Evolutionary conservation across 2,329 filamentous ascomycete species (phyloP).

Genomic region (Arthroderma sp.): DNA sequence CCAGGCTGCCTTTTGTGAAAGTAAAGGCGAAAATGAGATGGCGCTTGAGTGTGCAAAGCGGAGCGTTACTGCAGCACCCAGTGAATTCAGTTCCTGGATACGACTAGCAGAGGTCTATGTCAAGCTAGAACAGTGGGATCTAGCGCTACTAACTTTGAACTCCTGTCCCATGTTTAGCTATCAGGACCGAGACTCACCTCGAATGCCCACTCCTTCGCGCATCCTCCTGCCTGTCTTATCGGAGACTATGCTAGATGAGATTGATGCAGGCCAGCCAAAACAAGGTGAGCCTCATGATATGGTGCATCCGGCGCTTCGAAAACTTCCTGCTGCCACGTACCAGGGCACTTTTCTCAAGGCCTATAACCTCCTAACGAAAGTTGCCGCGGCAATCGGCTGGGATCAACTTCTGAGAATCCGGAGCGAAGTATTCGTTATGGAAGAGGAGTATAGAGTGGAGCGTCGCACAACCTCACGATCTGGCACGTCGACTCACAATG

Average conservation of each 20-base stretch:
- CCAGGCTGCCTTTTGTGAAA: constrained; percentile 80
- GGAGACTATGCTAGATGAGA: constrained; percentile 87
- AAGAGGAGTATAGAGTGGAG: constrained; percentile 92
- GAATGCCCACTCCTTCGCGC: constrained; percentile 85
- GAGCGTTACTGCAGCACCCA: constrained; percentile 86
- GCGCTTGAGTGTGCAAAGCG: constrained; percentile 88
- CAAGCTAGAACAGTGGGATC: constrained; percentile 87
- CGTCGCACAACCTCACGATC: constrained; percentile 29
- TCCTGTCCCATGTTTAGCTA: constrained; percentile 99
- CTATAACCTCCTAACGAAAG: constrained; percentile 85
- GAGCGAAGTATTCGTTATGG: constrained; percentile 98
- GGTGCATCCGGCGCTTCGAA: constrained; percentile 74
- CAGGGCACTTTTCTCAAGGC: constrained; percentile 93
- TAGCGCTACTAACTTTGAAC: constrained; percentile 87
- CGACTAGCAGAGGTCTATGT: constrained; percentile 88
- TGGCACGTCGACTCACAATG: constrained; percentile 47
- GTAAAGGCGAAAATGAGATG: constrained; percentile 75
- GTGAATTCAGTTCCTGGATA: constrained; percentile 95
- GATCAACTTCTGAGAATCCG: constrained; percentile 88
- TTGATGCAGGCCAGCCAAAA: constrained; percentile 67
- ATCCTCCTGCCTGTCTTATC: constrained; percentile 75
- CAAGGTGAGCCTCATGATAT: constrained; percentile 69
- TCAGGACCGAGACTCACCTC: constrained; percentile 89
- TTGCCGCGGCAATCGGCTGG: constrained; percentile 95
- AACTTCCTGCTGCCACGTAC: constrained; percentile 76